These are phyloP conservation scores for Leishmania gerbilli DNA, from an alignment of 208 protist species.

Conservation along the genomic window DNA sequence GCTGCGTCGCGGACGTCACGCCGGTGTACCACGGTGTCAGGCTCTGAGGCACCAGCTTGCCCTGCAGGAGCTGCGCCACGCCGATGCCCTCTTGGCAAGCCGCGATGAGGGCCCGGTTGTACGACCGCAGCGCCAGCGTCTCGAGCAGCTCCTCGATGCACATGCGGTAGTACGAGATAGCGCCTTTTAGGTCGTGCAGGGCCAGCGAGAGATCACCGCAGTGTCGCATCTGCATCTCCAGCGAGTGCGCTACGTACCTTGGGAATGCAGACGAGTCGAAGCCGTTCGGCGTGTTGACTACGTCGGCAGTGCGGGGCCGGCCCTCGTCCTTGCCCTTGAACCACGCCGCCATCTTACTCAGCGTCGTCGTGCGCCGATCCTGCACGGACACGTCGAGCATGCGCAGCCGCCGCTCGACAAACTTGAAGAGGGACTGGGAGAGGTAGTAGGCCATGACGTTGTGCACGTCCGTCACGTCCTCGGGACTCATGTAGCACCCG, in stretches of 20 bases:
- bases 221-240: slow-evolving; percentile 88
- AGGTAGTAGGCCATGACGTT: slow-evolving; percentile 79
- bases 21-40: slow-evolving; percentile 56
- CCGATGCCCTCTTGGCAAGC: slow-evolving; percentile 78
- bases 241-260: slow-evolving; percentile 60
- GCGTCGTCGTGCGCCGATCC: slow-evolving; percentile 77
- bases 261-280: slow-evolving; percentile 13
- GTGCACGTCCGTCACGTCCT: slow-evolving; percentile 60
- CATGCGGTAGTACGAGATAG: slow-evolving; percentile 68
- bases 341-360: slow-evolving; percentile 85
- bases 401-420: slow-evolving; percentile 72
- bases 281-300: slow-evolving; percentile 13
- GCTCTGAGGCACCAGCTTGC: slow-evolving; percentile 51
- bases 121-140: slow-evolving; percentile 56
- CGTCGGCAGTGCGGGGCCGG: slow-evolving; percentile 43
- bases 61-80: slow-evolving; percentile 54
- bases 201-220: slow-evolving; percentile 68
- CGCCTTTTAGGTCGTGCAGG: slow-evolving; percentile 67
- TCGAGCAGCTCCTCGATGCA: slow-evolving; percentile 74
- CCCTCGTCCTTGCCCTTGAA: slow-evolving; percentile 73
- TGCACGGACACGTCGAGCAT: slow-evolving; percentile 60
- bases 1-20: slow-evolving; percentile 36
- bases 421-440: slow-evolving; percentile 64
- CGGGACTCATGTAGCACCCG: slow-evolving; percentile 74
- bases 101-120: slow-evolving; percentile 72